Percentiles rank a stretch among this genome's conserved stretches.
phyloP scores from a whole-genome alignment of 75 land plant species.

The Pinus taeda region DNA sequence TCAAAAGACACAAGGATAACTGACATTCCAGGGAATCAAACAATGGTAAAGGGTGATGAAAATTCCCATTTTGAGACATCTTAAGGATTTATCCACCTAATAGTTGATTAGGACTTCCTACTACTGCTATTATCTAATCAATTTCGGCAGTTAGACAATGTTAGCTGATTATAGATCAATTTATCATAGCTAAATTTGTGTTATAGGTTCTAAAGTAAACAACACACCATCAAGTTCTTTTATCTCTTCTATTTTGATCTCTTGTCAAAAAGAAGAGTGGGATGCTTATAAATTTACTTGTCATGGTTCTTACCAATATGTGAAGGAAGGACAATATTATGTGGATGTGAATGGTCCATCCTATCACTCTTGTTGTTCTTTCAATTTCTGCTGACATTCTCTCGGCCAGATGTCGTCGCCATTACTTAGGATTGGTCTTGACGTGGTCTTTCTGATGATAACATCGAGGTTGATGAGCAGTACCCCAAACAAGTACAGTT shows the following conservation, averaged over 20 bases:
- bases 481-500: slow-evolving; percentile 88
- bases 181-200: background rate
- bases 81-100: background rate
- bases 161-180: background rate
- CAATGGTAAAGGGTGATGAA: too few relatives aligned
- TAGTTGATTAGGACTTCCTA: background rate
- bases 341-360: slow-evolving; percentile 99
- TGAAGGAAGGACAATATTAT: slow-evolving; percentile 94
- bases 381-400: slow-evolving; percentile 70
- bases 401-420: slow-evolving; percentile 95
- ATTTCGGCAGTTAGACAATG: too few relatives aligned
- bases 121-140: background rate
- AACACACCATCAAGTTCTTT: background rate
- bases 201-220: background rate
- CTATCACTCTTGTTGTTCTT: slow-evolving; percentile 86
- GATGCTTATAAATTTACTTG: background rate
- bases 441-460: slow-evolving; percentile 96
- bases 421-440: slow-evolving; percentile 93
- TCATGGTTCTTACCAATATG: slow-evolving; percentile 74
- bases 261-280: background rate
- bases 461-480: slow-evolving; percentile 85
- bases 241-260: background rate
- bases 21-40: too few relatives aligned
- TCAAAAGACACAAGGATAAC: too few relatives aligned
- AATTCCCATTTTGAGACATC: background rate